phyloP scores from a whole-genome alignment of 768 basidiomycete genomes.

The Tulasnella sp. region DNA sequence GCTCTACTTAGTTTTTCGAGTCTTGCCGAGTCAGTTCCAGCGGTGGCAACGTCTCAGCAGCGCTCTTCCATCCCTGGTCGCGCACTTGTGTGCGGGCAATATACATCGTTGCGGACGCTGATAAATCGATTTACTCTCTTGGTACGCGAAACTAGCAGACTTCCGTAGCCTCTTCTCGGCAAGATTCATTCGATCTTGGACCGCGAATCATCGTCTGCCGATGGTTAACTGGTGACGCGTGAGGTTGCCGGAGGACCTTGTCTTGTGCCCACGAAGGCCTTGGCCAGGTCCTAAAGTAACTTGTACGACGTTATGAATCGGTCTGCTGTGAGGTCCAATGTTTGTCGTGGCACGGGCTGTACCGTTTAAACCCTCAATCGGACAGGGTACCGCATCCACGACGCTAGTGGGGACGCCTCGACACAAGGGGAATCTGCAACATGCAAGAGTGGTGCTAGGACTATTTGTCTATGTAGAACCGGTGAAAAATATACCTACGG shows the following conservation, averaged over 20 bases:
- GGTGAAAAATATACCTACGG: neutral
- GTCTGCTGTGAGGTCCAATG: neutral
- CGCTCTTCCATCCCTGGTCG: neutral
- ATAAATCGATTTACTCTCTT: neutral
- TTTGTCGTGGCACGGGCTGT: neutral
- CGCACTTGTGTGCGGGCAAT: neutral
- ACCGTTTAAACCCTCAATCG: neutral
- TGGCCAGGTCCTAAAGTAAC: neutral
- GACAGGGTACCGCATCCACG: neutral
- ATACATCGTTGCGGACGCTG: too few species aligned
- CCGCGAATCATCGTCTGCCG: neutral
- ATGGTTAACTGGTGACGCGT: neutral
- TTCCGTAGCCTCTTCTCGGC: neutral
- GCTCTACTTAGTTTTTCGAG: neutral
- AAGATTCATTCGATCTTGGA: neutral
- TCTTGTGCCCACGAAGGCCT: neutral
- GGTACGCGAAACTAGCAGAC: neutral
- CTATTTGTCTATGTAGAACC: neutral
- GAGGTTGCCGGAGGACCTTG: neutral
- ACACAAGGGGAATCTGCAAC: neutral
- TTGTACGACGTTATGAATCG: neutral
- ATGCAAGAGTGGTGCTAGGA: neutral
- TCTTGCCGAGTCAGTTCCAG: neutral
- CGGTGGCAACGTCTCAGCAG: neutral
- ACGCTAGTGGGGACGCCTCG: neutral